Evolutionary conservation across 805 yeast genomes (phyloP).

Genomic region (Zygosaccharomyces bisporus): DNA sequence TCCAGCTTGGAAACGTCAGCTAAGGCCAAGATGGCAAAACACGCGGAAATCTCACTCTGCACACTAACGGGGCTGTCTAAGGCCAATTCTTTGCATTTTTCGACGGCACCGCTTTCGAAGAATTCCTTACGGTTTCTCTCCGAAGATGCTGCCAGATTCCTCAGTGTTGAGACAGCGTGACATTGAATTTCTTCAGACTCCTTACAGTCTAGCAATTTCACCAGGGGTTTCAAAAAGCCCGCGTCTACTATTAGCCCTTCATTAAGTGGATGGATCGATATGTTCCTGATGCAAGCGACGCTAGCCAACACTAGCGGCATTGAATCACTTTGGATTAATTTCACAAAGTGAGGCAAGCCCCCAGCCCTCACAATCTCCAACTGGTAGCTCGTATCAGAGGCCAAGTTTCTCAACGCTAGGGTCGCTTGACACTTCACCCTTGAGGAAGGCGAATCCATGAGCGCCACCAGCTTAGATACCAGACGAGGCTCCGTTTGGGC

Average conservation of each 20-base stretch:
- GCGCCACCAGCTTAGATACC: conserved; percentile 77
- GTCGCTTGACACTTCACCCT: conserved; percentile 99
- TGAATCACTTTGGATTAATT: conserved; percentile 80
- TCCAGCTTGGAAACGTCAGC: conserved; percentile 92
- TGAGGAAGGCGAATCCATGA: conserved; percentile 91
- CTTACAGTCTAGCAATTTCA: conserved; percentile 72
- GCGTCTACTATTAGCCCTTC: conserved; percentile 96
- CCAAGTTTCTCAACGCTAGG: conserved; percentile 88
- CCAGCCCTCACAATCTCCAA: conserved; percentile 93
- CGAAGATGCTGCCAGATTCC: conserved; percentile 93
- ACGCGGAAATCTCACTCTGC: conserved; percentile 94
- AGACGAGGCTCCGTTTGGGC: conserved; percentile 90
- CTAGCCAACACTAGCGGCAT: conserved; percentile 93
- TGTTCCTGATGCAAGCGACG: conserved; percentile 96
- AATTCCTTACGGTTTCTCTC: conserved; percentile 90
- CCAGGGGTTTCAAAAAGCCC: conserved; percentile 90
- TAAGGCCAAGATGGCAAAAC: conserved; percentile 92
- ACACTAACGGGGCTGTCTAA: conserved; percentile 84
- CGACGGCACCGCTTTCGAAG: conserved; percentile 92
- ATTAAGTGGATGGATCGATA: conserved; percentile 93
- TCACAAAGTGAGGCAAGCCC: conserved; percentile 91
- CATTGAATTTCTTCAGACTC: conserved; percentile 97
- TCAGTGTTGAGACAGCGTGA: conserved; percentile 92
- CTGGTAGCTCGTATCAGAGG: conserved; percentile 94
- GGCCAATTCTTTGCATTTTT: conserved; percentile 84